Percentiles rank a stretch among this genome's conserved stretches.
phyloP scores from a whole-genome alignment of 768 basidiomycete genomes.

The Leccinum ochraceum region DNA sequence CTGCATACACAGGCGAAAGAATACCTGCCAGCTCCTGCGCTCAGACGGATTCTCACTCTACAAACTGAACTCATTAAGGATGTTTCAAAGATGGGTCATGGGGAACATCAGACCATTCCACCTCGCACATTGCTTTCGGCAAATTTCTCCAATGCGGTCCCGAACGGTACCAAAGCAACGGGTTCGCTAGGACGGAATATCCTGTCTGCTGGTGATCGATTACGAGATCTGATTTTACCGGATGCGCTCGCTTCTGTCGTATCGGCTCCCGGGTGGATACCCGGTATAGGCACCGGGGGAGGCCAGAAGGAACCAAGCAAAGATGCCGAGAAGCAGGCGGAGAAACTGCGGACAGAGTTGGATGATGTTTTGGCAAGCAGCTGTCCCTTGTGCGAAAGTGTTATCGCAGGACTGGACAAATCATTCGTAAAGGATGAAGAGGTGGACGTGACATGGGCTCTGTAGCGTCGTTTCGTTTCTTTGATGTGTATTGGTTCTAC shows the following conservation, averaged over 20 bases:
- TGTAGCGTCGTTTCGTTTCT: slow-evolving; percentile 39
- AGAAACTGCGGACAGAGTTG: slow-evolving; percentile 78
- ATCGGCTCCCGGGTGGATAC: slow-evolving; percentile 76
- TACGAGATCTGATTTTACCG: slow-evolving; percentile 91
- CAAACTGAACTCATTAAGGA: slow-evolving; percentile 82
- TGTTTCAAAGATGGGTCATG: slow-evolving; percentile 29
- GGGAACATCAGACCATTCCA: slow-evolving; percentile 36
- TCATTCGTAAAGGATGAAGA: slow-evolving; percentile 84
- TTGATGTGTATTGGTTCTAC: slow-evolving; percentile 12
- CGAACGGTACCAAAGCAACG: slow-evolving; percentile 64
- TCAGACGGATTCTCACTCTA: slow-evolving; percentile 83
- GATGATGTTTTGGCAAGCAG: slow-evolving; percentile 87
- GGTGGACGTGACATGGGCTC: slow-evolving; percentile 72
- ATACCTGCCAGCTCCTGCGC: slow-evolving; percentile 75
- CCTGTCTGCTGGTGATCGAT: slow-evolving; percentile 83
- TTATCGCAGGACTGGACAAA: slow-evolving; percentile 81
- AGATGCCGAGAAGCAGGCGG: slow-evolving; percentile 61
- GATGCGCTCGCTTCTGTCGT: slow-evolving; percentile 89
- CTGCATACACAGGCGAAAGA: slow-evolving; percentile 80
- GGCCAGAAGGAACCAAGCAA: slow-evolving; percentile 45
- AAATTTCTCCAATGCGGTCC: slow-evolving; percentile 62
- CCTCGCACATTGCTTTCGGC: slow-evolving; percentile 71
- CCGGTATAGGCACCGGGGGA: slow-evolving; percentile 55
- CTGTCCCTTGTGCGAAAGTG: slow-evolving; percentile 93
- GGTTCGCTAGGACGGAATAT: slow-evolving; percentile 76